Evolutionary conservation across 257 asterid species (phyloP).

Genomic region (Solanum sitiens): DNA sequence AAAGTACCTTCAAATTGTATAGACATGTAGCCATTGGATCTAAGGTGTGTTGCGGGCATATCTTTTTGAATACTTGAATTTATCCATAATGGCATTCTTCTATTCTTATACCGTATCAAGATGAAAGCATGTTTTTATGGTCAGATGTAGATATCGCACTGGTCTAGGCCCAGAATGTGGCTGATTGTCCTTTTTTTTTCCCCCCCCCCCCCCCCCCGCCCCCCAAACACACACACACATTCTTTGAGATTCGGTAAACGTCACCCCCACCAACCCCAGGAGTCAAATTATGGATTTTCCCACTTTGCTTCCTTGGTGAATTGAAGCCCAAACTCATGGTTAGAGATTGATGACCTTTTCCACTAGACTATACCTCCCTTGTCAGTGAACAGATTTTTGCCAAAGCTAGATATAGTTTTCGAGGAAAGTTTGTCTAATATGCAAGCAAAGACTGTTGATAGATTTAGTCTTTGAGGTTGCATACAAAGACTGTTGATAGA

Average conservation of each 20-base stretch:
- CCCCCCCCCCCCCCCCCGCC: accelerated
- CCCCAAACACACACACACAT: too few species aligned
- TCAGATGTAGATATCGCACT: constrained; percentile 42
- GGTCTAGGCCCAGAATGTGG: constrained; percentile 37
- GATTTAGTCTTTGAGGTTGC: neutral
- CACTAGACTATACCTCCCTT: neutral
- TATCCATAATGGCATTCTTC: neutral
- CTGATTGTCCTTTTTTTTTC: neutral
- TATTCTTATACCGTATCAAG: neutral
- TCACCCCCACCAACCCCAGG: neutral
- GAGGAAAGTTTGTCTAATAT: neutral
- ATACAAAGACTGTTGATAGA: neutral
- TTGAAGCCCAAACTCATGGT: neutral
- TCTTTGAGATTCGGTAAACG: neutral
- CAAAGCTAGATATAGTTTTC: neutral
- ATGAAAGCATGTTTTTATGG: neutral
- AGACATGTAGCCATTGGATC: neutral
- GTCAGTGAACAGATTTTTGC: neutral
- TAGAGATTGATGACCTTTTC: neutral
- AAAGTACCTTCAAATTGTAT: neutral
- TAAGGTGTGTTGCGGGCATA: neutral
- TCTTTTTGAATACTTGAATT: neutral
- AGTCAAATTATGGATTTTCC: neutral
- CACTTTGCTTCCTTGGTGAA: neutral
- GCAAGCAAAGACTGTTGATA: neutral